Evolutionary conservation across 129 eudicot genomes (phyloP).

Genomic region (Helianthus annuus): DNA sequence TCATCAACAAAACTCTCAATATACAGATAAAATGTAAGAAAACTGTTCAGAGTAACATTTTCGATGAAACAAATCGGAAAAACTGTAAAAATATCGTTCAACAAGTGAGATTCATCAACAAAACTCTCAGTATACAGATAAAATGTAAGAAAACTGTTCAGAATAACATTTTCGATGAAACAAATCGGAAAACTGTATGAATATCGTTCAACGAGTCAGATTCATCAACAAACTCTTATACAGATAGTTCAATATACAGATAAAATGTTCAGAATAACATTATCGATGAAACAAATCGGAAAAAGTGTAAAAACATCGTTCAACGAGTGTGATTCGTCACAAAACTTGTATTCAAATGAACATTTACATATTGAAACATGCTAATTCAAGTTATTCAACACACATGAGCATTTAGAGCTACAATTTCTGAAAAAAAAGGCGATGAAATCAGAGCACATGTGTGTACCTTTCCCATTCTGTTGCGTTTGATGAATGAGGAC

Average conservation of each 20-base stretch:
- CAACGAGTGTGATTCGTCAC: background rate
- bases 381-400: background rate
- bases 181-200: background rate
- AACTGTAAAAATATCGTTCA: background rate
- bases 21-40: too few relatives aligned
- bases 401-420: background rate
- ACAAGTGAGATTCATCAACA: too few relatives aligned
- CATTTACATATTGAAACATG: background rate
- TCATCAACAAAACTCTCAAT: background rate
- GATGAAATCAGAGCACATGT: background rate
- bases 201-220: background rate
- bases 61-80: background rate
- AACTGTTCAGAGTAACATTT: too few relatives aligned
- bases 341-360: background rate
- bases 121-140: background rate
- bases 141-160: too few relatives aligned
- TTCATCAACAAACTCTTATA: background rate
- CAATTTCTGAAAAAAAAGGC: background rate
- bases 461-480: constrained; percentile 32
- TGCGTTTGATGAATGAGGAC: constrained; percentile 1
- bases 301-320: background rate
- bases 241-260: too few relatives aligned
- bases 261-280: too few relatives aligned
- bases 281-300: background rate
- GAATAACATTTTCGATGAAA: too few relatives aligned